Percentiles rank a stretch among this genome's conserved stretches.
These are phyloP conservation scores for Hemileccinum rubropunctum DNA, from an alignment of 768 basidiomycete genomes.

Conservation along the genomic window DNA sequence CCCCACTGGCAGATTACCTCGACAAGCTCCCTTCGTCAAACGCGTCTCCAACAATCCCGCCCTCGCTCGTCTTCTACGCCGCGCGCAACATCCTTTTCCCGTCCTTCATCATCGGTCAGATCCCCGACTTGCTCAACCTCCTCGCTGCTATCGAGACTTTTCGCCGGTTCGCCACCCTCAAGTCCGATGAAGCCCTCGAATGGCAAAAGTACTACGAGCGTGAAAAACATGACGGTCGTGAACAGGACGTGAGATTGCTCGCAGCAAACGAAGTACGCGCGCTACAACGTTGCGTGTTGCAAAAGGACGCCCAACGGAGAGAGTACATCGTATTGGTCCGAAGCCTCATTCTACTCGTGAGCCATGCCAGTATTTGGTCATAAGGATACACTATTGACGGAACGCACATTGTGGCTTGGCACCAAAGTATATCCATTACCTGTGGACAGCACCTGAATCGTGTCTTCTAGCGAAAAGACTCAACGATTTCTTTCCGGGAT, in stretches of 20 bases:
- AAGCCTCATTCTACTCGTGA: slow-evolving; percentile 21
- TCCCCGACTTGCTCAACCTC: slow-evolving; percentile 28
- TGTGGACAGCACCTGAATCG: slow-evolving; percentile 28
- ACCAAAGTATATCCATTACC: slow-evolving; percentile 26
- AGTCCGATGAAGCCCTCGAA: slow-evolving; percentile 19
- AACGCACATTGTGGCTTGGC: not conserved
- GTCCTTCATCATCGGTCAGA: slow-evolving; percentile 29
- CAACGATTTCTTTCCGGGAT: slow-evolving; percentile 30
- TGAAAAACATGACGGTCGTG: slow-evolving; percentile 1
- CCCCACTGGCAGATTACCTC: slow-evolving; percentile 8
- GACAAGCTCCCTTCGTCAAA: not conserved
- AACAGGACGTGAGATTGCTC: slow-evolving; percentile 18
- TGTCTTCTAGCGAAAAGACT: slow-evolving; percentile 18
- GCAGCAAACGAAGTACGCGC: slow-evolving; percentile 13
- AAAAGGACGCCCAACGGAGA: slow-evolving; percentile 14
- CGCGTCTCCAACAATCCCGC: slow-evolving; percentile 3
- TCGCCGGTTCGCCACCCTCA: slow-evolving; percentile 17
- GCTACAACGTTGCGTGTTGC: slow-evolving; percentile 10
- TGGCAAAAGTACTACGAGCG: slow-evolving; percentile 26
- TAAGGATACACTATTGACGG: not conserved
- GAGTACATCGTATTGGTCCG: slow-evolving; percentile 24
- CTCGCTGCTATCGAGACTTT: slow-evolving; percentile 22
- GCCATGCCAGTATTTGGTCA: not conserved
- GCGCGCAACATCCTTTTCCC: slow-evolving; percentile 30
- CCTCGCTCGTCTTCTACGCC: slow-evolving; percentile 24